Evolutionary conservation across 306 rosid genomes (phyloP).

Genomic region (Glycine latifolia): DNA sequence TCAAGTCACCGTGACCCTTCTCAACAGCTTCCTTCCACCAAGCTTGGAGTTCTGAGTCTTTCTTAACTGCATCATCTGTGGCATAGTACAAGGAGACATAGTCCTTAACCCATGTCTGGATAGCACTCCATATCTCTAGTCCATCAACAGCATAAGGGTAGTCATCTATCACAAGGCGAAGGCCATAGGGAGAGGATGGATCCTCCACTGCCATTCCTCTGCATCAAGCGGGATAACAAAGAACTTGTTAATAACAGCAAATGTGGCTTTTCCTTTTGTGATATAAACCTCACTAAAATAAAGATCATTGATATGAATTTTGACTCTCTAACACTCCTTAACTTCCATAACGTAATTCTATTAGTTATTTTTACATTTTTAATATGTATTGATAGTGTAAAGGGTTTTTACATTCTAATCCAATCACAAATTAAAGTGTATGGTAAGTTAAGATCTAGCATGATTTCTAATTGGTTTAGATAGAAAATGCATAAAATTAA

Average conservation of each 20-base stretch:
- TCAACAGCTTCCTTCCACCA: slow-evolving; percentile 72
- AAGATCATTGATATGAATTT: too few relatives aligned
- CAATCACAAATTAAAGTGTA: too few relatives aligned
- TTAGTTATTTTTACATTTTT: too few relatives aligned
- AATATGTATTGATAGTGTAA: too few relatives aligned
- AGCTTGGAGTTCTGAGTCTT: slow-evolving; percentile 64
- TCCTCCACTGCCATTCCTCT: slow-evolving; percentile 72
- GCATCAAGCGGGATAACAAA: not conserved
- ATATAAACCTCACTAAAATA: too few relatives aligned
- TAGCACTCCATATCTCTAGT: slow-evolving; percentile 68
- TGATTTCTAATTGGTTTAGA: too few relatives aligned
- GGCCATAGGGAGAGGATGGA: slow-evolving; percentile 55
- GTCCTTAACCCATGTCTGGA: slow-evolving; percentile 62
- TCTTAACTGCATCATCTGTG: slow-evolving; percentile 39
- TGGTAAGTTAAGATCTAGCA: too few relatives aligned
- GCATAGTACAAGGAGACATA: slow-evolving; percentile 55
- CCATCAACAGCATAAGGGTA: slow-evolving; percentile 70
- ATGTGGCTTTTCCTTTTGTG: not conserved
- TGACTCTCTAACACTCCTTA: too few relatives aligned
- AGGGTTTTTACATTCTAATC: too few relatives aligned
- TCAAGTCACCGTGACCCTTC: slow-evolving; percentile 64
- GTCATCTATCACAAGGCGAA: slow-evolving; percentile 62
- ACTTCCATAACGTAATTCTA: too few relatives aligned
- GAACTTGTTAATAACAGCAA: not conserved
- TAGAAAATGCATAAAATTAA: too few relatives aligned